Evolutionary conservation across 169 alveolate species (phyloP).

Genomic region (Plasmodium billcollinsi): DNA sequence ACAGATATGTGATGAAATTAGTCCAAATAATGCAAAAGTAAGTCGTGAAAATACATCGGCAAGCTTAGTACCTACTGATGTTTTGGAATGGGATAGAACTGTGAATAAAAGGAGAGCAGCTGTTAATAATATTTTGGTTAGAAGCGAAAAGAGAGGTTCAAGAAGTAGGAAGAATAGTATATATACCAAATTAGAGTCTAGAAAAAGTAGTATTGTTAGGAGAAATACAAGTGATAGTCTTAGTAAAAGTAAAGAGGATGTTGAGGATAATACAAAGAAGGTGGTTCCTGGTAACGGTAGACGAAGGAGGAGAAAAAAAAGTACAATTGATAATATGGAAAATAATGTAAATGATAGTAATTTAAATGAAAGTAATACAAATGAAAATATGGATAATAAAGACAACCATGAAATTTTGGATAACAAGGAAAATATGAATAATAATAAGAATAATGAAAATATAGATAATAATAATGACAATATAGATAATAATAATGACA

Average conservation of each 20-base stretch:
- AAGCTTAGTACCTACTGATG: too few species aligned
- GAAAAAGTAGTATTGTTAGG: too few species aligned
- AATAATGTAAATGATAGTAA: background rate
- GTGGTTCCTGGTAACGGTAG: too few species aligned
- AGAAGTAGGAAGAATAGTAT: too few species aligned
- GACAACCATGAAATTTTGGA: background rate
- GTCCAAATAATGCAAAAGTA: background rate
- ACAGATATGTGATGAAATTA: background rate
- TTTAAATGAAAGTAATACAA: background rate
- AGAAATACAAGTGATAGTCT: too few species aligned
- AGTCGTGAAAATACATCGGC: background rate
- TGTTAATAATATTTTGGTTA: too few species aligned
- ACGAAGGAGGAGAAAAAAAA: background rate
- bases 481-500: background rate
- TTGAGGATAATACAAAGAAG: too few species aligned
- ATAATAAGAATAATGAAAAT: background rate
- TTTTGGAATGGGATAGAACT: too few species aligned
- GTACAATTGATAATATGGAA: background rate
- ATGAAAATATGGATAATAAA: background rate
- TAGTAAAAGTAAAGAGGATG: too few species aligned
- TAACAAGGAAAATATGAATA: background rate
- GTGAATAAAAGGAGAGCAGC: too few species aligned
- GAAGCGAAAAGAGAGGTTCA: too few species aligned
- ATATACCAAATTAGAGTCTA: too few species aligned
- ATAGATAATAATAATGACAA: background rate